Evolutionary conservation across 2,329 filamentous ascomycete genomes (phyloP).

Genomic region (Hymenoscyphus repandus): DNA sequence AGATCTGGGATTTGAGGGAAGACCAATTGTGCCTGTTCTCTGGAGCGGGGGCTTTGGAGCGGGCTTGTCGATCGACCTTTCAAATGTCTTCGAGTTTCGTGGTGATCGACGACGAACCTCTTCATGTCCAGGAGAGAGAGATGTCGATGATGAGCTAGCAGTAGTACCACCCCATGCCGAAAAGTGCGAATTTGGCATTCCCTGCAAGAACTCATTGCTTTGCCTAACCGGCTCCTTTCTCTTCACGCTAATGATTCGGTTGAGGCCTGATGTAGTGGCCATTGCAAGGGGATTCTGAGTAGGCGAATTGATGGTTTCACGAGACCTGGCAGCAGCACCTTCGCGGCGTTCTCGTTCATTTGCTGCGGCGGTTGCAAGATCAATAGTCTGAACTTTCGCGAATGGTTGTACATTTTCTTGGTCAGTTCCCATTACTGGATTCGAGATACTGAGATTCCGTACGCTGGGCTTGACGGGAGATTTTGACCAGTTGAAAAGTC

Average conservation of each 20-base stretch:
- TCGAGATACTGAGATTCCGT: conserved; percentile 28
- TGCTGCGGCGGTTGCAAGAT: conserved; percentile 27
- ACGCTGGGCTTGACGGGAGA: conserved; percentile 20
- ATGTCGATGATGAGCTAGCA: conserved; percentile 29
- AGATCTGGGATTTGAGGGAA: conserved; percentile 26
- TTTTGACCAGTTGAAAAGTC: conserved; percentile 23
- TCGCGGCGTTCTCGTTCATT: conserved; percentile 29
- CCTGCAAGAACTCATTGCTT: conserved; percentile 11
- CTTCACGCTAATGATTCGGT: conserved; percentile 19
- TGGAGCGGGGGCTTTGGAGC: conserved; percentile 12
- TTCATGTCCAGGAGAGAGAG: conserved; percentile 28
- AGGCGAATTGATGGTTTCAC: conserved; percentile 20
- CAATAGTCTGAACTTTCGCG: conserved; percentile 29
- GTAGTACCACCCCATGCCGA: conserved; percentile 13
- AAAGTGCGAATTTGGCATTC: conserved; percentile 14
- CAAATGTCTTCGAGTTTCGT: conserved; percentile 19
- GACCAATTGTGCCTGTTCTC: conserved; percentile 22
- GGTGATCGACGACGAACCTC: conserved; percentile 30
- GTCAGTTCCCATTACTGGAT: conserved; percentile 20
- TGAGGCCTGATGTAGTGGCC: conserved; percentile 18
- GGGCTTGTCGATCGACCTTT: conserved; percentile 12
- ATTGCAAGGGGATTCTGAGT: conserved; percentile 20
- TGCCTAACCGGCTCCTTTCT: conserved; percentile 17
- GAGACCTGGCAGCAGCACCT: conserved; percentile 19
- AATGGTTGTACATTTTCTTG: conserved; percentile 19